A percentile compares a stretch with the other conserved stretches of the same genome.
These are phyloP conservation scores for Neurospora tetraspora DNA, from an alignment of 495 filamentous ascomycete species.

Conservation along the genomic window DNA sequence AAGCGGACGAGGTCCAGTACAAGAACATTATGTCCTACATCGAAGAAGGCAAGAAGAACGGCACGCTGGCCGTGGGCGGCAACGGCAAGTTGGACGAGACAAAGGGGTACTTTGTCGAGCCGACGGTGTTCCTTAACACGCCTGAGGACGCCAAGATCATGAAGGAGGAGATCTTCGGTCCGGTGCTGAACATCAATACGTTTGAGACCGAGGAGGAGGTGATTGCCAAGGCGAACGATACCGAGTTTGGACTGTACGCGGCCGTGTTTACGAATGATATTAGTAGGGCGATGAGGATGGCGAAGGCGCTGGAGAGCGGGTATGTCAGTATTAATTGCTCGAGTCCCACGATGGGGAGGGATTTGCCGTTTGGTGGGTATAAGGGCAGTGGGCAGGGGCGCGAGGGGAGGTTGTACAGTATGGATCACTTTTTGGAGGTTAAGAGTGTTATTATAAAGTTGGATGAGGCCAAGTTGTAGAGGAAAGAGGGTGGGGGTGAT, in stretches of 20 bases:
- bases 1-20: conserved; percentile 30
- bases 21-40: conserved; percentile 23
- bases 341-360: conserved; percentile 23
- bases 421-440: conserved; percentile 40
- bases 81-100: conserved; percentile 12
- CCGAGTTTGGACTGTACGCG: conserved; percentile 62
- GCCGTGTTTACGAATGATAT: conserved; percentile 65
- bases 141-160: conserved; percentile 56
- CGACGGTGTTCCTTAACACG: conserved; percentile 63
- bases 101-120: conserved; percentile 45
- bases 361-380: conserved; percentile 36
- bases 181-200: conserved; percentile 61
- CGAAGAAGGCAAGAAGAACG: conserved; percentile 24
- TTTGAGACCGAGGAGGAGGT: conserved; percentile 57
- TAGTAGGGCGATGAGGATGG: conserved; percentile 56
- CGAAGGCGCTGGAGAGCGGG: conserved; percentile 59
- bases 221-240: conserved; percentile 59
- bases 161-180: conserved; percentile 44
- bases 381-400: conserved; percentile 32
- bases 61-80: conserved; percentile 21
- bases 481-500: background rate
- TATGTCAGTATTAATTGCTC: conserved; percentile 35
- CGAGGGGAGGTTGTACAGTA: conserved; percentile 30
- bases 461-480: conserved; percentile 11
- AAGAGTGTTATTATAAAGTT: conserved; percentile 33